Percentiles rank a stretch among this genome's conserved stretches.
Conservation (phyloP, 2,329 filamentous ascomycete genomes). For the Fusarium paranaense region DNA sequence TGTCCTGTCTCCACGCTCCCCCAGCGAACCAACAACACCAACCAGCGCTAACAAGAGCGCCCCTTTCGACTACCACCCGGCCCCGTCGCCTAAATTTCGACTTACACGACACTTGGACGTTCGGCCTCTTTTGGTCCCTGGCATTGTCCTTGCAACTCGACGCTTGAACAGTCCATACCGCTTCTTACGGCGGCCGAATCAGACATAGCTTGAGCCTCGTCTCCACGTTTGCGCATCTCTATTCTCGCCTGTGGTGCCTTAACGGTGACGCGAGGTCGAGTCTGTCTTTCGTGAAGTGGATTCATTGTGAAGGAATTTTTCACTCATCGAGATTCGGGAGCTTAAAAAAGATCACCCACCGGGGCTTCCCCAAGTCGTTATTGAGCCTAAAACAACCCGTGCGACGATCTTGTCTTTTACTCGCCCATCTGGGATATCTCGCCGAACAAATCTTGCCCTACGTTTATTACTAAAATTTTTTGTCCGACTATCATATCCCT, state of each 20-base stretch:
- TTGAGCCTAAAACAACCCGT: conserved; percentile 29
- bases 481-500: conserved; percentile 2
- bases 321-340: conserved; percentile 37
- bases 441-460: conserved; percentile 15
- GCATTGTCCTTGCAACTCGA: conserved; percentile 22
- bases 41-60: conserved; percentile 28
- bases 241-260: conserved; percentile 36
- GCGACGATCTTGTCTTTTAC: conserved; percentile 11
- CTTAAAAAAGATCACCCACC: conserved; percentile 10
- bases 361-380: conserved; percentile 22
- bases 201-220: conserved; percentile 40
- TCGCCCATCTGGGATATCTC: conserved; percentile 9
- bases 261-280: conserved; percentile 41
- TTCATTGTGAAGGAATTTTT: conserved; percentile 35
- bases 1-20: conserved; percentile 9
- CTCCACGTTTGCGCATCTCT: conserved; percentile 43
- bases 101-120: conserved; percentile 39
- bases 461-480: conserved; percentile 6
- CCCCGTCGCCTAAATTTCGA: conserved; percentile 33
- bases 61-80: conserved; percentile 25
- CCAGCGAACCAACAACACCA: conserved; percentile 11
- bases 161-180: conserved; percentile 36
- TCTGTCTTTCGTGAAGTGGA: conserved; percentile 32
- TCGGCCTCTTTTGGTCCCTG: background rate
- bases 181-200: conserved; percentile 33